phyloP scores from a whole-genome alignment of 495 filamentous ascomycete genomes.

The Arthonia radiata region DNA sequence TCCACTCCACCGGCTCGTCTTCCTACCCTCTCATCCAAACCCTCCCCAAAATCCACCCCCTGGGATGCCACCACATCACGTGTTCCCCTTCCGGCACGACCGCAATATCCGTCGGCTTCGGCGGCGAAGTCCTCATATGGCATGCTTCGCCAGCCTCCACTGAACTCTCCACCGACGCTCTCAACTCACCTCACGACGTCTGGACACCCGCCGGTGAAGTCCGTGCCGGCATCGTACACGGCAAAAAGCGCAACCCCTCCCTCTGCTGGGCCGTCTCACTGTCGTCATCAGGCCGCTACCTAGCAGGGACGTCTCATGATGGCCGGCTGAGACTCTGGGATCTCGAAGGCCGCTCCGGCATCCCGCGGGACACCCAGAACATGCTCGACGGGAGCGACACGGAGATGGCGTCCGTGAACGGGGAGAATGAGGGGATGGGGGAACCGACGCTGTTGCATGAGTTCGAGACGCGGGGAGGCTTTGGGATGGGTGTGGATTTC shows the following conservation, averaged over 20 bases:
- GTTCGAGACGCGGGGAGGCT: slow-evolving; percentile 76
- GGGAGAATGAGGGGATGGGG: no score
- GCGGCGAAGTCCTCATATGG: slow-evolving; percentile 69
- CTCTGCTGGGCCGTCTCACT: slow-evolving; percentile 80
- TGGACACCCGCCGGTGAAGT: no score
- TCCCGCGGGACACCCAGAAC: no score
- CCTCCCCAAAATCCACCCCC: slow-evolving; percentile 46
- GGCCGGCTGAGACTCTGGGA: slow-evolving; percentile 83
- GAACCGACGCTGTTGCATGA: slow-evolving; percentile 33
- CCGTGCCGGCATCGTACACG: no score
- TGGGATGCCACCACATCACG: slow-evolving; percentile 72
- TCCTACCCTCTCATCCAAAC: slow-evolving; percentile 56
- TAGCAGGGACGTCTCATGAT: slow-evolving; percentile 60
- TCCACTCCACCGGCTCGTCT: slow-evolving; percentile 44
- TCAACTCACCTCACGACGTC: no score
- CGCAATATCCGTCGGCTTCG: slow-evolving; percentile 68
- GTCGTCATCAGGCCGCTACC: slow-evolving; percentile 52
- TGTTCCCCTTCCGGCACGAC: slow-evolving; percentile 40
- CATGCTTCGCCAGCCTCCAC: no score
- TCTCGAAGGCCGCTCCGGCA: no score
- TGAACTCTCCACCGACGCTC: no score
- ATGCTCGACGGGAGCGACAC: no score
- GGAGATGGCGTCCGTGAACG: no score
- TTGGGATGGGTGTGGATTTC: slow-evolving; percentile 75
- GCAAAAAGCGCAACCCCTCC: no score